A percentile compares a stretch with the other conserved stretches of the same genome.
phyloP scores from a whole-genome alignment of 768 basidiomycete species.

The Boletus coccyginus region DNA sequence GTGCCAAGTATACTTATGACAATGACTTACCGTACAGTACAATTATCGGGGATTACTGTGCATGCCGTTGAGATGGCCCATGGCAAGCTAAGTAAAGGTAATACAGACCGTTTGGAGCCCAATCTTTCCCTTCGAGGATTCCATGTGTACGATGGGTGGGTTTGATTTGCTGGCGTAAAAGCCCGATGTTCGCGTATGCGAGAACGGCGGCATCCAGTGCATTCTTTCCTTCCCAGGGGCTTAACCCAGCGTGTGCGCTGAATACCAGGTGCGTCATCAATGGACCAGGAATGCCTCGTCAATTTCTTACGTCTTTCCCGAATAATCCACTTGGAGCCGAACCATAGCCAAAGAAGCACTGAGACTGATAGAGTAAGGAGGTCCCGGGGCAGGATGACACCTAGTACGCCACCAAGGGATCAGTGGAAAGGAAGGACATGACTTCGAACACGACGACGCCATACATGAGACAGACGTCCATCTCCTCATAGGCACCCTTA shows the following conservation, averaged over 20 bases:
- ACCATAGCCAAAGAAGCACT: slow-evolving; percentile 63
- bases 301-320: slow-evolving; percentile 62
- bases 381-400: slow-evolving; percentile 83
- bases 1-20: background rate
- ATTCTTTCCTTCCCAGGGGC: slow-evolving; percentile 84
- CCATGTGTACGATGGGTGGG: slow-evolving; percentile 81
- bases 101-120: slow-evolving; percentile 66
- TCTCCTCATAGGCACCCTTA: slow-evolving; percentile 68
- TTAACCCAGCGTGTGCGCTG: slow-evolving; percentile 75
- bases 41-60: slow-evolving; percentile 80
- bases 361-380: slow-evolving; percentile 63
- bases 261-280: background rate
- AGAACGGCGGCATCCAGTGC: slow-evolving; percentile 86
- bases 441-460: slow-evolving; percentile 6
- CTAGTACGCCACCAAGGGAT: slow-evolving; percentile 32
- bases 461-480: slow-evolving; percentile 77
- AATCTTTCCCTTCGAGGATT: slow-evolving; percentile 70
- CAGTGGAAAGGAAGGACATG: background rate
- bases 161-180: slow-evolving; percentile 76
- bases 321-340: slow-evolving; percentile 59
- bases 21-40: slow-evolving; percentile 58
- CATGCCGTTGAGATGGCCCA: background rate
- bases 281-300: background rate
- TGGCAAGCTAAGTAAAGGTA: background rate
- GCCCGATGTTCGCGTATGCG: slow-evolving; percentile 76